A percentile compares a stretch with the other conserved stretches of the same genome.
phyloP scores from a whole-genome alignment of 495 filamentous ascomycete genomes.

The Aspergillus bertholletiae region DNA sequence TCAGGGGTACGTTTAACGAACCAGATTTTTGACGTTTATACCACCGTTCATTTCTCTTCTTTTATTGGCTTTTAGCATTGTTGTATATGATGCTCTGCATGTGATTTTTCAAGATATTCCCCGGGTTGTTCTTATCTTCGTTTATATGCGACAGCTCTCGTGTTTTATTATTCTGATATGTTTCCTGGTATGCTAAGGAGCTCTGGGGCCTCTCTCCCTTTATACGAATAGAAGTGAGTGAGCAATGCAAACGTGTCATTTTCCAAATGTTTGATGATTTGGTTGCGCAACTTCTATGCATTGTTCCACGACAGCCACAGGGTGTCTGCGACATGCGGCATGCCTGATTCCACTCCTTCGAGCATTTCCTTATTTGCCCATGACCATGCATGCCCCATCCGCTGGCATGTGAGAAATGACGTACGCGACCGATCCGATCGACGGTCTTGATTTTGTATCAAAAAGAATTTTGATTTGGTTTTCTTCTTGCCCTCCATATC shows the following conservation, averaged over 20 bases:
- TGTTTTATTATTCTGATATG: too few relatives aligned
- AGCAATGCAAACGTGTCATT: background rate
- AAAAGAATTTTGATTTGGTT: too few relatives aligned
- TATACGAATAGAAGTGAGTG: conserved; percentile 6
- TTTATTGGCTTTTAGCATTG: conserved; percentile 12
- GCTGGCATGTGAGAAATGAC: too few relatives aligned
- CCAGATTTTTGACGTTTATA: conserved; percentile 13
- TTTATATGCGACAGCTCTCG: background rate
- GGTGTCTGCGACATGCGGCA: too few relatives aligned
- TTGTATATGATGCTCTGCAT: conserved; percentile 20
- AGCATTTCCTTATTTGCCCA: background rate
- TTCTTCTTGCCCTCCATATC: too few relatives aligned
- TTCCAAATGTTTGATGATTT: background rate
- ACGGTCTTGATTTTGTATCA: too few relatives aligned
- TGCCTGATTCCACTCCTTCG: background rate
- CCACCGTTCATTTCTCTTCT: conserved; percentile 10
- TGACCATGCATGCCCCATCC: background rate
- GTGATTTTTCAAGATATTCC: conserved; percentile 12
- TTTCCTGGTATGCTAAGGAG: too few relatives aligned
- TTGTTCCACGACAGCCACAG: too few relatives aligned
- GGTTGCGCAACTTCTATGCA: background rate
- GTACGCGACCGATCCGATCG: too few relatives aligned
- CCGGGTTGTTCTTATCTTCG: conserved; percentile 9
- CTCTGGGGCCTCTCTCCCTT: too few relatives aligned
- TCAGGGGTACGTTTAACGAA: conserved; percentile 11